phyloP scores from a whole-genome alignment of 1,139 yeast species.

The Taphrina wiesneri region DNA sequence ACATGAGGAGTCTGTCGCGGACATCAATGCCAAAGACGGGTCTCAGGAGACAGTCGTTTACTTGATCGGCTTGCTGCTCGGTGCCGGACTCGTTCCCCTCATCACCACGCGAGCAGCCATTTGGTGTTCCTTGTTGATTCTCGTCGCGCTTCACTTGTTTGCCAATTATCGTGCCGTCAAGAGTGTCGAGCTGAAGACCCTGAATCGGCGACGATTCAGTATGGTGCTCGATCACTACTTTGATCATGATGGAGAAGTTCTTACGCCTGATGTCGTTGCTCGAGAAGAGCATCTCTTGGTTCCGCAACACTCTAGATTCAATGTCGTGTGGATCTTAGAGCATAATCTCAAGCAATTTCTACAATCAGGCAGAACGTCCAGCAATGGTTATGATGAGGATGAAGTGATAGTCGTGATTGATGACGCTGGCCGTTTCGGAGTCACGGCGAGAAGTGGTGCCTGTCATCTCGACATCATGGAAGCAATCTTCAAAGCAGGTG shows the following conservation, averaged over 20 bases:
- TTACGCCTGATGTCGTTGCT: no score
- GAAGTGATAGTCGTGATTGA: neutral
- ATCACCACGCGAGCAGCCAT: constrained; percentile 39
- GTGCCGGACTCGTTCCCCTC: constrained; percentile 44
- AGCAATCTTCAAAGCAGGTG: neutral
- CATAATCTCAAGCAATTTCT: no score
- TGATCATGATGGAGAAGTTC: no score
- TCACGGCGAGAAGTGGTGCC: neutral
- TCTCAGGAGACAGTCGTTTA: constrained; percentile 49
- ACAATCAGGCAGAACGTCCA: no score
- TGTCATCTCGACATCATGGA: neutral
- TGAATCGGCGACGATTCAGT: constrained; percentile 47
- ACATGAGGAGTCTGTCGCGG: constrained; percentile 41
- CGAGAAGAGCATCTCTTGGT: no score
- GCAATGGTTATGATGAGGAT: neutral
- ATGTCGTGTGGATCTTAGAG: no score
- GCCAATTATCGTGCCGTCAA: constrained; percentile 48
- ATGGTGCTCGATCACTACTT: constrained; percentile 39
- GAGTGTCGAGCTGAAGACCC: constrained; percentile 44
- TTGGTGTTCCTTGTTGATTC: constrained; percentile 43
- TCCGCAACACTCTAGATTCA: no score
- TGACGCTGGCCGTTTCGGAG: neutral
- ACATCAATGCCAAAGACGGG: constrained; percentile 49
- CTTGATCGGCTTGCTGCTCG: constrained; percentile 47
- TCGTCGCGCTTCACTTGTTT: constrained; percentile 45